Base-by-base conservation (phyloP, 2,329 filamentous ascomycete genomes). In the Huntiella moniliformis region DNA sequence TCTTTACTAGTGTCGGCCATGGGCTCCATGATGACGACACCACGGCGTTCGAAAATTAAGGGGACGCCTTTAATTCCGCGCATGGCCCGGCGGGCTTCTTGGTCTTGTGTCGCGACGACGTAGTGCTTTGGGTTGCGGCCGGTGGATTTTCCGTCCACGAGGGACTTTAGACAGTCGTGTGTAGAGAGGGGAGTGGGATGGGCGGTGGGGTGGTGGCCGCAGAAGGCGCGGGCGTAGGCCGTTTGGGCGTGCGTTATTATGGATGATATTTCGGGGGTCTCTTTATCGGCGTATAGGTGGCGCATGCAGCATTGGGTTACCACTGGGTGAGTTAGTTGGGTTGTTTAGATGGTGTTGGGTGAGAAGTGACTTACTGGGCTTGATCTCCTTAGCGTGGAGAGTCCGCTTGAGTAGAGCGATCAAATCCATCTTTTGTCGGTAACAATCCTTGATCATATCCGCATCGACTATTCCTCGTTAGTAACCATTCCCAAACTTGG, bases 361-460 rank as follows among this genome's bases (percentile, higher is more conserved):
- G 4, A 12, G 10, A n/a, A 11, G 17, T 6, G 5, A 66, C 74
- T 47, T 67, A 83, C 77, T 79, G 42, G 83, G 80, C 63, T 91
- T 93, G 54, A 86, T 48, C 48, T 52, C 77, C 59, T 84, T 74
- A 51, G 84, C 87, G 57, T 92, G 84, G 3, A 94, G 67, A n/a
- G 85, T 91, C 49, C 82, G 73, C 57, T 87, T 75, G 28, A 95
- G 66, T 16, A 79, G 75, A 34, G 73, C 71, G 42, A 82, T 66
- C n/a, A 95, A 67, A 51, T 93, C 82, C 81, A 95, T 94, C 56
- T 88, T 91, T 66, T 82, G 91, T 42, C 75, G 74, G 53, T 80
- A 75, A 16, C 86, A 78, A 59, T 92, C 84, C 56, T 74, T 71
- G 44, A 96, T 73, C 55, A 96, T 83, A 52, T 86, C 77, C 49